A percentile compares a stretch with the other conserved stretches of the same genome.
phyloP scores from a whole-genome alignment of 371 early-diverging fungal species.

The Saksenaea vasiformis region DNA sequence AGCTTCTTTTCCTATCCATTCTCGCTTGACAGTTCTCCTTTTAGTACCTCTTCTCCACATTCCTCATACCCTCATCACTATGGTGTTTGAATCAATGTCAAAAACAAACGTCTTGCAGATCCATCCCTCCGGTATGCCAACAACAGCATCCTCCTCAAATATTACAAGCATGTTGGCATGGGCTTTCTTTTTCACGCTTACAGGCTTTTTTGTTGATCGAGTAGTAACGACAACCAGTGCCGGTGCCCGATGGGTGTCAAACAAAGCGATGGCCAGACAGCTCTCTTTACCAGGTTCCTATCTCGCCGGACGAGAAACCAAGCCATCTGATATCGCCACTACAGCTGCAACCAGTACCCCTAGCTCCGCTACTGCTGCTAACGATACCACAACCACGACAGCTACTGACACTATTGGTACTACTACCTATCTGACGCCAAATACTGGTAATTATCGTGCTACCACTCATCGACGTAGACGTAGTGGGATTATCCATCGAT shows the following conservation, averaged over 20 bases:
- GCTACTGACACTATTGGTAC: neutral
- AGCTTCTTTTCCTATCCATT: neutral
- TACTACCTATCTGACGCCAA: neutral
- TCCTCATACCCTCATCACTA: constrained; percentile 39
- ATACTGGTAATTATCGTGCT: neutral
- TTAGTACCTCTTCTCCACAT: constrained; percentile 40
- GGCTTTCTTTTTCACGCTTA: constrained; percentile 38
- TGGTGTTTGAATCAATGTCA: constrained; percentile 31
- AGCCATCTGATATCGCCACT: neutral
- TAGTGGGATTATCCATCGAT: neutral
- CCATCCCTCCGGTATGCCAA: neutral
- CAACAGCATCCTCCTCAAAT: constrained; percentile 10
- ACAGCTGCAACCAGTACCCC: neutral
- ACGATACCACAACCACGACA: neutral
- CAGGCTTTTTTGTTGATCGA: constrained; percentile 36
- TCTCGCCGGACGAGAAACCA: constrained; percentile 3
- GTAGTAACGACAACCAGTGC: constrained; percentile 11
- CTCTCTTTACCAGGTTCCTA: constrained; percentile 29
- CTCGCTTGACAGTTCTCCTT: constrained; percentile 23
- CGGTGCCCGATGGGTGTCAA: constrained; percentile 1
- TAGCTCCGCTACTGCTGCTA: neutral
- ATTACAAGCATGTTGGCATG: constrained; percentile 34
- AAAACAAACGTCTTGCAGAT: neutral
- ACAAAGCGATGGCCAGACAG: constrained; percentile 9
- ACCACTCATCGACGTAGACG: neutral